A percentile compares a stretch with the other conserved stretches of the same genome.
Conservation (phyloP, 176 grass and related monocot genomes). For the Luzula sylvatica region DNA sequence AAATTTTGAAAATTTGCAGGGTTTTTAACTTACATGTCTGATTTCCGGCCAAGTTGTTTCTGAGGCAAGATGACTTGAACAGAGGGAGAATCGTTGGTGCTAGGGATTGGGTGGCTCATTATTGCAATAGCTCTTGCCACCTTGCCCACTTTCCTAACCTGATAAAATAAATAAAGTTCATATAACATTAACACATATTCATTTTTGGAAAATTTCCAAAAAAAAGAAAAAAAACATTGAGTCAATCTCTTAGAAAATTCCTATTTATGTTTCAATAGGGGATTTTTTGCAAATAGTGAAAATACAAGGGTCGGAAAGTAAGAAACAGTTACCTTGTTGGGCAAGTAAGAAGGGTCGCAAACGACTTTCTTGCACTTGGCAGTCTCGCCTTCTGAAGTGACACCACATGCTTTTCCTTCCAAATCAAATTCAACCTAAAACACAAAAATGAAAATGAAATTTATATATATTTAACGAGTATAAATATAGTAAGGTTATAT, state of each 20-base stretch:
- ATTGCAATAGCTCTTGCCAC: slow-evolving; percentile 86
- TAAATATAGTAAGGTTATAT: background rate
- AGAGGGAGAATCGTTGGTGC: slow-evolving; percentile 77
- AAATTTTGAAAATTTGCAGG: too few species aligned
- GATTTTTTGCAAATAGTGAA: slow-evolving; percentile 7
- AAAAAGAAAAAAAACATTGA: background rate
- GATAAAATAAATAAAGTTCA: slow-evolving; percentile 4
- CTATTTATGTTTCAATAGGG: background rate
- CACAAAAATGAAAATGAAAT: background rate
- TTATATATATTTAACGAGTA: too few species aligned
- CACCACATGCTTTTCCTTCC: slow-evolving; percentile 62
- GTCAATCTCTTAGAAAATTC: background rate
- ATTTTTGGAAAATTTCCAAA: background rate
- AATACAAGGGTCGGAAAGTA: background rate
- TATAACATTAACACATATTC: background rate
- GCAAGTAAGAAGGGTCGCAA: slow-evolving; percentile 70
- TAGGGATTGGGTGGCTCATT: slow-evolving; percentile 93
- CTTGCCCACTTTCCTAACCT: slow-evolving; percentile 78
- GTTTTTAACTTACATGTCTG: slow-evolving; percentile 61
- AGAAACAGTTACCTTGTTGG: slow-evolving; percentile 47
- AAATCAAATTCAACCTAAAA: slow-evolving; percentile 58
- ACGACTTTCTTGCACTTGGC: slow-evolving; percentile 82
- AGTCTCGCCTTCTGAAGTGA: slow-evolving; percentile 76
- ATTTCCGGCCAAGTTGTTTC: slow-evolving; percentile 84
- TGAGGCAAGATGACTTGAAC: slow-evolving; percentile 92